Conservation (phyloP, 306 rosid genomes). For the Vigna trinervia region DNA sequence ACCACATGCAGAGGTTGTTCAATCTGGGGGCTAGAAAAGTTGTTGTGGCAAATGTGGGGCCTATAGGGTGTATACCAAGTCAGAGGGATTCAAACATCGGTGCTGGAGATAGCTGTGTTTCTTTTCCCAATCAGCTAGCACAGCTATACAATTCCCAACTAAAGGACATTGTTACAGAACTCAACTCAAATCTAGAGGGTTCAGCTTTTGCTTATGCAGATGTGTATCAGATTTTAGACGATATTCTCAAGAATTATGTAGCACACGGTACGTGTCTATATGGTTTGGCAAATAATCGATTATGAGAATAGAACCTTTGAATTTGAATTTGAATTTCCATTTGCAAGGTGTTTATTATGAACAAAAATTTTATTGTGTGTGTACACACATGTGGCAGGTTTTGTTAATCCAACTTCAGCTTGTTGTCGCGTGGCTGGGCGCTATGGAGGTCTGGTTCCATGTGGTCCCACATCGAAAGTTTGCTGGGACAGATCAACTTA, state of each 20-base stretch:
- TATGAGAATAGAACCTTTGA: neutral
- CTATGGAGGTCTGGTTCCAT: slow-evolving; percentile 67
- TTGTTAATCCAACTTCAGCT: slow-evolving; percentile 58
- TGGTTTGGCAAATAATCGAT: slow-evolving; percentile 1
- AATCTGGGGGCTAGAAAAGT: slow-evolving; percentile 72
- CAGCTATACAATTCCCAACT: slow-evolving; percentile 55
- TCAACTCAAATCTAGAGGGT: slow-evolving; percentile 47
- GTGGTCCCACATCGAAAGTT: slow-evolving; percentile 64
- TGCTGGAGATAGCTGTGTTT: slow-evolving; percentile 58
- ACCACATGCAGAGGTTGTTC: slow-evolving; percentile 60
- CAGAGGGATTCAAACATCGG: slow-evolving; percentile 64
- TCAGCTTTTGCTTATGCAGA: slow-evolving; percentile 73
- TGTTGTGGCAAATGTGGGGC: slow-evolving; percentile 74
- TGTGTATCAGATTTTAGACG: slow-evolving; percentile 59
- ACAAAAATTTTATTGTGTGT: neutral
- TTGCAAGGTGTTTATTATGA: neutral
- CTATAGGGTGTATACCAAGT: slow-evolving; percentile 80
- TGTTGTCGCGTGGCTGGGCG: slow-evolving; percentile 69
- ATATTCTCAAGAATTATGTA: slow-evolving; percentile 58
- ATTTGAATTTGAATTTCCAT: neutral
- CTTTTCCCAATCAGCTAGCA: slow-evolving; percentile 63
- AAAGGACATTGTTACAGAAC: slow-evolving; percentile 58
- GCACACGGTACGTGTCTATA: slow-evolving; percentile 51
- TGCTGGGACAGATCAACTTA: slow-evolving; percentile 64
- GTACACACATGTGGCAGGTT: slow-evolving; percentile 49